Conservation (phyloP, 108 stramenopile genomes). For the Cyclotella cryptica region DNA sequence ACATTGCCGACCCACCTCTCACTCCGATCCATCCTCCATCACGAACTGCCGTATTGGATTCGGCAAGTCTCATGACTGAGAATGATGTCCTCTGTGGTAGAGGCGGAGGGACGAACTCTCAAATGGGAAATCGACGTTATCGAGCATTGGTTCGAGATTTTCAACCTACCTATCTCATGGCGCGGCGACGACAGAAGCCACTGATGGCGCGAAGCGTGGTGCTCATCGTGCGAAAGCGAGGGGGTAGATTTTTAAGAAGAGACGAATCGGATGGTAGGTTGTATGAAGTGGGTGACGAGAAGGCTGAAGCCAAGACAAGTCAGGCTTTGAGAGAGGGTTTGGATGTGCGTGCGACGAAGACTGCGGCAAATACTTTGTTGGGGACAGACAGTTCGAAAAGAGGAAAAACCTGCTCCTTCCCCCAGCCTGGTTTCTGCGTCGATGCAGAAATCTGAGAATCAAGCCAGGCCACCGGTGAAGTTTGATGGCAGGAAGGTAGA, state of each 20-base stretch:
- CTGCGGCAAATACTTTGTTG: conserved; percentile 55
- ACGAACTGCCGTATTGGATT: conserved; percentile 62
- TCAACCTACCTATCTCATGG: conserved; percentile 88
- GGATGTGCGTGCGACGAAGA: conserved; percentile 87
- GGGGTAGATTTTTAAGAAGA: conserved; percentile 83
- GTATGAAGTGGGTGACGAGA: conserved; percentile 87
- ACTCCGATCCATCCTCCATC: conserved; percentile 64
- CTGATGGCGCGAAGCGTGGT: conserved; percentile 85
- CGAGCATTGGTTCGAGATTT: conserved; percentile 85
- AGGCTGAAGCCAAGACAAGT: conserved; percentile 90
- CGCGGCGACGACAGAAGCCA: conserved; percentile 86
- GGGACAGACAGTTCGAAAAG: conserved; percentile 34
- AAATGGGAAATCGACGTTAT: conserved; percentile 87
- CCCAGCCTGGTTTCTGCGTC: neutral
- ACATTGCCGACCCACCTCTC: conserved; percentile 79
- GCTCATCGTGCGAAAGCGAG: conserved; percentile 80
- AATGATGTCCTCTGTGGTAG: conserved; percentile 87
- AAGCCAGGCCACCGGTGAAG: neutral
- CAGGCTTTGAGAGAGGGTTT: conserved; percentile 88
- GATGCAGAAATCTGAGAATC: neutral
- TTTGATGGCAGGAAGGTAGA: neutral
- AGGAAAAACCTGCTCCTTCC: conserved; percentile 10
- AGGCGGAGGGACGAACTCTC: conserved; percentile 90
- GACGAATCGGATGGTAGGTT: conserved; percentile 78
- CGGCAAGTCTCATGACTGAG: conserved; percentile 62